Conservation (phyloP, 2,329 filamentous ascomycete genomes). For the Fusarium penzigii region DNA sequence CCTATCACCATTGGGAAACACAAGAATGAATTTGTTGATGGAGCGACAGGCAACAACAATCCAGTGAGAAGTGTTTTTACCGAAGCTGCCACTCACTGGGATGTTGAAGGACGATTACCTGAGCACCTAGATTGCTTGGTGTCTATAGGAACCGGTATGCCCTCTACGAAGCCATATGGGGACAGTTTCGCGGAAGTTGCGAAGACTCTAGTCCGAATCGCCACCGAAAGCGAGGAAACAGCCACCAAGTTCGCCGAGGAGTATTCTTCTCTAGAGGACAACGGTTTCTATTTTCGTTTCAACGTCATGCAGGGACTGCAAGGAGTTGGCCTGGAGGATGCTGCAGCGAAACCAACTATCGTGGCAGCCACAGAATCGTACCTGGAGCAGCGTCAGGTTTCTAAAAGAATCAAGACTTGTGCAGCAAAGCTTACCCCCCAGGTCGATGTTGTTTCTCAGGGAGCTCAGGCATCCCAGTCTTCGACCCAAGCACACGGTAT, state of each 20-base stretch:
- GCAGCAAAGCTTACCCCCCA: too few relatives aligned
- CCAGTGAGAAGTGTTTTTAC: too few relatives aligned
- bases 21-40: conserved; percentile 1
- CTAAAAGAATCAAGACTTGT: too few relatives aligned
- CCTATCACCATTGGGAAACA: background rate
- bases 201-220: background rate
- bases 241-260: background rate
- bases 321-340: conserved; percentile 1
- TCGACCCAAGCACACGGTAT: too few relatives aligned
- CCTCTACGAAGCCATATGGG: conserved; percentile 3
- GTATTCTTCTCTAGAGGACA: background rate
- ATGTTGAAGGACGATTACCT: conserved; percentile 1
- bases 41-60: conserved; percentile 6
- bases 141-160: conserved; percentile 4
- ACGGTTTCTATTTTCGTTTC: background rate
- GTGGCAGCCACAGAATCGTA: too few relatives aligned
- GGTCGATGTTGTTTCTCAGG: too few relatives aligned
- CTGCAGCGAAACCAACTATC: too few relatives aligned
- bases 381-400: too few relatives aligned
- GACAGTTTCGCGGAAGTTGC: background rate
- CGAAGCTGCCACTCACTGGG: background rate
- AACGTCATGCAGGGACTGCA: conserved; percentile 1
- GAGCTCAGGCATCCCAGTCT: too few relatives aligned
- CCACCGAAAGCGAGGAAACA: background rate
- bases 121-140: too few relatives aligned